Conservation (phyloP, 2,329 filamentous ascomycete species). For the Colletotrichum somersetense region DNA sequence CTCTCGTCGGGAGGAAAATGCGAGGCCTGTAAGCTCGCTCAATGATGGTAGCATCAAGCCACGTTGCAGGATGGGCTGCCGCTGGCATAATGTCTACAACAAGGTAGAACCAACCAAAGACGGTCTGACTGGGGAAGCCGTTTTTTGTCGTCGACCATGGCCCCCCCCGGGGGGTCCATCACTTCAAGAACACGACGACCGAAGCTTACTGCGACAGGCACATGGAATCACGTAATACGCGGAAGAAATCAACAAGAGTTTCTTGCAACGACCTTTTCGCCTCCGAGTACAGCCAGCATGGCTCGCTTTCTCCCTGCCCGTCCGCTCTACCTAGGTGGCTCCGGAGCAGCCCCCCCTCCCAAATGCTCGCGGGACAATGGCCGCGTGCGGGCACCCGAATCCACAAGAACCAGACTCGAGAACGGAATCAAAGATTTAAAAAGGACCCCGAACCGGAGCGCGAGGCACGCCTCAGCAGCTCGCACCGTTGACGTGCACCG, state of each 20-base stretch:
- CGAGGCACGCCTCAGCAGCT: not conserved
- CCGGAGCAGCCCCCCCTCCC: not conserved
- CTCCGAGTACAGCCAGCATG: not conserved
- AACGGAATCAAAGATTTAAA: no score
- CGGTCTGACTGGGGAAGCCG: not conserved
- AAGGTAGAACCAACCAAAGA: not conserved
- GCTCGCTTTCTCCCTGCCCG: not conserved
- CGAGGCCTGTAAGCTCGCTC: not conserved
- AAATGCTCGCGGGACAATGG: not conserved
- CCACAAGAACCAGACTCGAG: no score
- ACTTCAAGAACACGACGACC: not conserved
- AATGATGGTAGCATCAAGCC: not conserved
- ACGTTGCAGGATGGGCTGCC: not conserved
- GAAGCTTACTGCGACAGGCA: no score
- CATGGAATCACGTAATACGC: not conserved
- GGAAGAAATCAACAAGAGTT: not conserved
- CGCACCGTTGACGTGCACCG: not conserved
- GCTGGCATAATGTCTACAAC: not conserved
- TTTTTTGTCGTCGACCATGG: not conserved
- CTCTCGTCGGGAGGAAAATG: not conserved
- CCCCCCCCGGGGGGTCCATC: not conserved
- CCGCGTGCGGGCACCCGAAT: no score
- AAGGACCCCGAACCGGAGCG: not conserved
- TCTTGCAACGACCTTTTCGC: not conserved
- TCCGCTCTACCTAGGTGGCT: no score